Evolutionary conservation across 140 eudicot species (phyloP), one percentile per base, ranked within the genome.

Genomic region (Oenanthe javanica): DNA sequence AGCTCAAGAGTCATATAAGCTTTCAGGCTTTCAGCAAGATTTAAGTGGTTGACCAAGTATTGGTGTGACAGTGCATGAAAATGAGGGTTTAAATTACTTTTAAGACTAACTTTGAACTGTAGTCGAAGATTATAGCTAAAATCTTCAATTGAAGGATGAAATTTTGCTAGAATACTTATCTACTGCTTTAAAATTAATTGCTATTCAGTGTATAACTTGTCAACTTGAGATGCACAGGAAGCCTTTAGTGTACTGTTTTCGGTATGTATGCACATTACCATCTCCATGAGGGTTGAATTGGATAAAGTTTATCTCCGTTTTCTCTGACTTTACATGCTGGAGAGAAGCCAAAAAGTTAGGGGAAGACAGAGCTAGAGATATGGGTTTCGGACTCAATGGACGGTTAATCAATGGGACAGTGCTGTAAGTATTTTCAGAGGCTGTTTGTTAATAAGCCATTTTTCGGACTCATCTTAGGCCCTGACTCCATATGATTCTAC

Each of bases 281-380:
- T 46, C 8, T 73, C 57, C 55, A 43, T 43, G 38, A 21, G 27
- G 13, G 25, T 46, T 73, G 19, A 73, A 45, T 48, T 12, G 55
- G 55, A 43, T 21, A 73, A 73, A 46, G 4, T 10, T 73, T 10
- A 72, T 73, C 77, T 73, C 55, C 4, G 18, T 43, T 19, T 23
- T 5, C 55, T 73, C 77, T 45, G 77, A 73, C 55, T 45, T 19
- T 21, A 73, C 77, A 73, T 73, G 77, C 77, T 72, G 77, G 77
- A 43, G 77, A 42, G 1, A 21, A 72, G 77, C 77, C 77, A 72
- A 42, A 72, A 72, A 6, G 77, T 21, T 21, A 72, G 23, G 36
- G 54, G 77, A 19, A 70, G 23, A 40, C 27, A 42, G 75, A 38
- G 77, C 77, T 42, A 72, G 31, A 72, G 54, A 72, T 72, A 72